Conservation (phyloP, 768 basidiomycete species). For the Boletus reticulatus region DNA sequence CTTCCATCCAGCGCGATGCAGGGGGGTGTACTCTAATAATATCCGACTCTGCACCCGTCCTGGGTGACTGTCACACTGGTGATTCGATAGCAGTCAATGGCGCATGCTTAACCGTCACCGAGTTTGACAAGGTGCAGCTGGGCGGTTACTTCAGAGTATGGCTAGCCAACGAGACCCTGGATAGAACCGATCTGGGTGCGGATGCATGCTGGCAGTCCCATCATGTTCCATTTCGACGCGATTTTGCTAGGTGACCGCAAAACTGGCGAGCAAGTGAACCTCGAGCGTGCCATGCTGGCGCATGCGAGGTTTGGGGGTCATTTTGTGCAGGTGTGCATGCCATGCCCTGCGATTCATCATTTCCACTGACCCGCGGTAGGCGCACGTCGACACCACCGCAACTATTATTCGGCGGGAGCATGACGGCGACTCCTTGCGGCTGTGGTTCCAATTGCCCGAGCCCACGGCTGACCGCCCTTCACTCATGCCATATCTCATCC, state of each 20-base stretch:
- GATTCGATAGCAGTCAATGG: slow-evolving; percentile 94
- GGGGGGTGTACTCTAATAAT: slow-evolving; percentile 86
- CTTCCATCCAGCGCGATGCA: slow-evolving; percentile 56
- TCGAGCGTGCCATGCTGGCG: slow-evolving; percentile 93
- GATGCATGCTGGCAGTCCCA: neutral
- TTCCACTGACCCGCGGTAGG: slow-evolving; percentile 44
- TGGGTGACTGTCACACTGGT: slow-evolving; percentile 87
- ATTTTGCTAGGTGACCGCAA: slow-evolving; percentile 62
- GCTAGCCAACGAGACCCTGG: slow-evolving; percentile 93
- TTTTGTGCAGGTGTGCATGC: slow-evolving; percentile 82
- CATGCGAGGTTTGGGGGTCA: slow-evolving; percentile 95
- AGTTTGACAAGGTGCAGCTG: slow-evolving; percentile 59
- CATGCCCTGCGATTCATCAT: neutral
- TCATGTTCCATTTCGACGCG: slow-evolving; percentile 3
- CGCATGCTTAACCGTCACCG: slow-evolving; percentile 87
- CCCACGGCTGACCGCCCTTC: slow-evolving; percentile 57
- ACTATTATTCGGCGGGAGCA: slow-evolving; percentile 58
- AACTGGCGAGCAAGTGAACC: slow-evolving; percentile 80
- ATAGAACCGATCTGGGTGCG: slow-evolving; percentile 85
- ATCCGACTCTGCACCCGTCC: slow-evolving; percentile 63
- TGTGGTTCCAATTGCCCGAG: slow-evolving; percentile 74
- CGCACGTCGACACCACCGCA: slow-evolving; percentile 91
- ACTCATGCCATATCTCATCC: slow-evolving; percentile 79
- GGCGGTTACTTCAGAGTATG: slow-evolving; percentile 92
- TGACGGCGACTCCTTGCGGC: slow-evolving; percentile 88